A percentile compares a stretch with the other conserved stretches of the same genome.
phyloP scores from a whole-genome alignment of 2,329 filamentous ascomycete genomes.

The Fusarium protoensiforme region DNA sequence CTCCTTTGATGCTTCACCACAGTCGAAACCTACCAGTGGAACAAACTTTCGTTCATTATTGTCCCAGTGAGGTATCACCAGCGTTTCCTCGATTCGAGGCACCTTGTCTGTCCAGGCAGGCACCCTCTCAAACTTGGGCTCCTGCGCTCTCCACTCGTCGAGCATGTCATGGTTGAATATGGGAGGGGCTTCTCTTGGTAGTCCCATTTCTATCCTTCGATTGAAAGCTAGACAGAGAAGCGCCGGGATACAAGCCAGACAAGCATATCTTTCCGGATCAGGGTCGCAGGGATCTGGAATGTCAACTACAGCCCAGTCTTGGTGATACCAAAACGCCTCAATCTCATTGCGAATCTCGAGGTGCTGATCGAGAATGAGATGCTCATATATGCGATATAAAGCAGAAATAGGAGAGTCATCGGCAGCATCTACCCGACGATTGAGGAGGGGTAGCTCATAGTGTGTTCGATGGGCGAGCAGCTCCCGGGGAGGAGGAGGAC shows the following conservation, averaged over 20 bases:
- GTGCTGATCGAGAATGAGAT: slow-evolving; percentile 26
- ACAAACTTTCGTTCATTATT: slow-evolving; percentile 19
- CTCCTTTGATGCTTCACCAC: slow-evolving; percentile 7
- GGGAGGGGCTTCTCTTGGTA: slow-evolving; percentile 28
- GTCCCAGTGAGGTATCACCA: slow-evolving; percentile 29
- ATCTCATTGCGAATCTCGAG: slow-evolving; percentile 30
- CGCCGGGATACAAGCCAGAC: slow-evolving; percentile 31
- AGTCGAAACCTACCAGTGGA: slow-evolving; percentile 2
- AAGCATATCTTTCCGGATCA: slow-evolving; percentile 33
- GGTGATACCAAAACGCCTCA: slow-evolving; percentile 32
- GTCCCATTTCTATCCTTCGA: slow-evolving; percentile 22
- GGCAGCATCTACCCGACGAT: slow-evolving; percentile 9
- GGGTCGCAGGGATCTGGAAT: slow-evolving; percentile 32
- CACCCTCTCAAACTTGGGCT: slow-evolving; percentile 17
- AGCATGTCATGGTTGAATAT: slow-evolving; percentile 28
- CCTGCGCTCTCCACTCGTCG: slow-evolving; percentile 25
- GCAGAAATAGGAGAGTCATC: slow-evolving; percentile 16
- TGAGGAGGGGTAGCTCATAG: slow-evolving; percentile 27
- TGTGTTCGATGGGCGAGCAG: slow-evolving; percentile 13
- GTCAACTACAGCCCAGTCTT: slow-evolving; percentile 19
- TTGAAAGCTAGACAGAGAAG: slow-evolving; percentile 29
- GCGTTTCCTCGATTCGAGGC: slow-evolving; percentile 2
- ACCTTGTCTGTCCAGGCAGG: slow-evolving; percentile 22
- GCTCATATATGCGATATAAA: slow-evolving; percentile 33
- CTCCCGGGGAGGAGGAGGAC: slow-evolving; percentile 12